Conservation (phyloP, 1,139 yeast genomes). For the Saccharomyces hybrid region DNA sequence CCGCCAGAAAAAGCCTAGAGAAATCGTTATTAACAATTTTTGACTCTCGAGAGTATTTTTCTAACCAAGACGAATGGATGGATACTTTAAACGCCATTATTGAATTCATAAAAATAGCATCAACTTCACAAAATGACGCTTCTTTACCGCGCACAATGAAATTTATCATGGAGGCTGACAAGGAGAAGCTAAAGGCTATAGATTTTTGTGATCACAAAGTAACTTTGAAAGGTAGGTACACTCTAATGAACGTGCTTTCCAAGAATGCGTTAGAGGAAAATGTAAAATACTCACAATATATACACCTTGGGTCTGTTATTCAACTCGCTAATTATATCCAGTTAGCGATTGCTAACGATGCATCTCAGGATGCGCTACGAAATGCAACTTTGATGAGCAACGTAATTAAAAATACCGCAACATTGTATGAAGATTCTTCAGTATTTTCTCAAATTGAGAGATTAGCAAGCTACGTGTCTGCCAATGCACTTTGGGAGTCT, state of each 20-base stretch:
- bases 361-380: slow-evolving; percentile 23
- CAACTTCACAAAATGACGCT: neutral
- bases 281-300: neutral
- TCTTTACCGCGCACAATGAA: neutral
- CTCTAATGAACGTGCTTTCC: slow-evolving; percentile 9
- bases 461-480: slow-evolving; percentile 10
- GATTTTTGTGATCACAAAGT: slow-evolving; percentile 15
- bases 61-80: slow-evolving; percentile 7
- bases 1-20: slow-evolving; percentile 5
- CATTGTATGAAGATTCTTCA: neutral
- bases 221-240: slow-evolving; percentile 15
- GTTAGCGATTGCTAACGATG: slow-evolving; percentile 12
- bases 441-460: neutral
- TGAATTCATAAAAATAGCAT: neutral
- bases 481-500: slow-evolving; percentile 20
- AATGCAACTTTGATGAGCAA: slow-evolving; percentile 15
- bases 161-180: slow-evolving; percentile 4
- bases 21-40: slow-evolving; percentile 3
- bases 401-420: neutral
- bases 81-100: neutral
- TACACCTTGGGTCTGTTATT: slow-evolving; percentile 1
- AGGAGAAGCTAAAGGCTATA: slow-evolving; percentile 4
- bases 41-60: slow-evolving; percentile 2
- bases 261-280: neutral
- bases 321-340: slow-evolving; percentile 12